Evolutionary conservation across 768 basidiomycete genomes (phyloP).

Genomic region (Punctularia strigosozonata): DNA sequence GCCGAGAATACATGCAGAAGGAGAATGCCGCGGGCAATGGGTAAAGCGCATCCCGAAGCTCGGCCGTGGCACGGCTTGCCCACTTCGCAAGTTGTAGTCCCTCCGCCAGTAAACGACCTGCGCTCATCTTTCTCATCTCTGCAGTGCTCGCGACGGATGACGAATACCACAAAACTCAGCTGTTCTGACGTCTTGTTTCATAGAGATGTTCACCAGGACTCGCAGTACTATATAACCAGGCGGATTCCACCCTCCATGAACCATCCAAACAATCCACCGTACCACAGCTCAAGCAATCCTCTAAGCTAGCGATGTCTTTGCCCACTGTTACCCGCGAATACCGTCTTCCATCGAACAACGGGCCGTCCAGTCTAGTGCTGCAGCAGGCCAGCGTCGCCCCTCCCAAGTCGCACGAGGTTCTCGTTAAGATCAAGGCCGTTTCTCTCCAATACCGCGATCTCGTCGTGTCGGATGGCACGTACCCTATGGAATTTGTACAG

Average conservation of each 20-base stretch:
- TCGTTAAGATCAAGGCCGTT: conserved; percentile 3
- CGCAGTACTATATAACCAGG: too few species aligned
- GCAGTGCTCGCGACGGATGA: too few species aligned
- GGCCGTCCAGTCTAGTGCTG: not conserved
- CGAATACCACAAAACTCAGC: too few species aligned
- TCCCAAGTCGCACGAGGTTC: not conserved
- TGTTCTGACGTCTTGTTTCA: too few species aligned
- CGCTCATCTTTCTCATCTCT: too few species aligned
- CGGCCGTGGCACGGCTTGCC: too few species aligned
- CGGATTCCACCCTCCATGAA: not conserved
- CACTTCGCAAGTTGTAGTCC: too few species aligned
- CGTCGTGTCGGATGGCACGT: not conserved
- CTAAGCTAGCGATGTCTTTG: conserved; percentile 10
- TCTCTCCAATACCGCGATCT: not conserved
- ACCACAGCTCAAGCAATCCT: not conserved
- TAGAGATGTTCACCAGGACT: too few species aligned
- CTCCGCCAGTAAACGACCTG: too few species aligned
- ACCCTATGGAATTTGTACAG: not conserved
- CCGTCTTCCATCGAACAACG: conserved; percentile 9
- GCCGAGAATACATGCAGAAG: too few species aligned
- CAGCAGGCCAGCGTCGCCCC: not conserved
- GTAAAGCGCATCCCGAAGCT: too few species aligned
- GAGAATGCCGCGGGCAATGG: too few species aligned
- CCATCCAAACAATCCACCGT: not conserved
- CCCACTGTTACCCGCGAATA: conserved; percentile 13